Base-by-base conservation (phyloP, 257 asterid species). In the Striga asiatica region DNA sequence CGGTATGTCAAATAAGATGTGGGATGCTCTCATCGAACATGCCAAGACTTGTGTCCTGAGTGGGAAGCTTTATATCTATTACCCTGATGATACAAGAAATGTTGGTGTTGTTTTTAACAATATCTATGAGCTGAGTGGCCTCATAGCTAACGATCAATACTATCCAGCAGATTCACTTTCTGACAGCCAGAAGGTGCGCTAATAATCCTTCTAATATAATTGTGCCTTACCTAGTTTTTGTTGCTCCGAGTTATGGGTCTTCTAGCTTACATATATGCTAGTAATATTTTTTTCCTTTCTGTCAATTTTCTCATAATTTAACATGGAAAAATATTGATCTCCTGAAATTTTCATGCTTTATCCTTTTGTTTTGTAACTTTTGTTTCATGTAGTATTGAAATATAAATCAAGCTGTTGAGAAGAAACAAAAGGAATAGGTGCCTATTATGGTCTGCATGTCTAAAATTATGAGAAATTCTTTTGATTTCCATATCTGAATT, bases 1-100 rank as follows among this genome's bases (percentile, higher is more conserved):
- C 64, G 96, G 98, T 48, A 91, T 91, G 98, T 91, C 98, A 51
- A 91, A 87, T 75, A 91, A 79, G 74, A 91, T 91, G 98, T 91
- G 98, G 98, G 96, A 91, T 21, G 92, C 98, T 34, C 93, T 91
- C 58, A 72, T 84, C 65, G 95, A 87, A 66, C 98, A 91, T 43
- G 80, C 98, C 35, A 87, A 91, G 77, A 91, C 98, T 29, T 87
- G 96, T 56, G 94, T 70, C 58, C 66, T 87, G 75, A 84, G 94
- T 71, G 95, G 96, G 71, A 91, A 87, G 84, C 85, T 80, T 55
- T 87, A 91, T 64, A 79, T 91, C 3, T 91, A 84, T 69, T 91
- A 87, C 66, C 67, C 92, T 8, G 95, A 91, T 64, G 94, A 91
- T 66, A 51, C 94, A 14, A 78, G 94, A 77, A 70, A 56, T 6